A percentile compares a stretch with the other conserved stretches of the same genome.
Conservation (phyloP, 805 yeast species). For the Naumovozyma baii region DNA sequence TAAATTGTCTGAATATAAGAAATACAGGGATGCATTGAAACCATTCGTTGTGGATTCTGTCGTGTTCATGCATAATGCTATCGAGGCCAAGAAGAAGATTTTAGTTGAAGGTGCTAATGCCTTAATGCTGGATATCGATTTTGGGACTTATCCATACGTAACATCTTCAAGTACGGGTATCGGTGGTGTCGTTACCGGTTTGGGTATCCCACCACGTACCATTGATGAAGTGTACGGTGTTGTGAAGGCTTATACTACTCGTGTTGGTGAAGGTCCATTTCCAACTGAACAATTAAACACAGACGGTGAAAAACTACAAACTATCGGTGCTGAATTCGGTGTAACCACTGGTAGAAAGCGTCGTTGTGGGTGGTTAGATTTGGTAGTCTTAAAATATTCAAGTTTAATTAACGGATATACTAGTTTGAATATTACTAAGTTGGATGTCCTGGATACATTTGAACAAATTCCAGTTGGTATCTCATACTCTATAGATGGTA, state of each 20-base stretch:
- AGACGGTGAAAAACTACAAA: constrained; percentile 78
- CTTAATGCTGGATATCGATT: constrained; percentile 92
- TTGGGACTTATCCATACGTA: constrained; percentile 96
- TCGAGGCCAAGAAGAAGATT: constrained; percentile 70
- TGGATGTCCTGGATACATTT: constrained; percentile 88
- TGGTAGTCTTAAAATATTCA: constrained; percentile 88
- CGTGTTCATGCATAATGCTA: constrained; percentile 69
- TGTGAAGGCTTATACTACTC: constrained; percentile 95
- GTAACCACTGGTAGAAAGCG: constrained; percentile 98
- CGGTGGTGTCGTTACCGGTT: constrained; percentile 96
- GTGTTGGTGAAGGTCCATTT: constrained; percentile 99
- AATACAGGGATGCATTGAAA: constrained; percentile 59
- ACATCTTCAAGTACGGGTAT: constrained; percentile 93
- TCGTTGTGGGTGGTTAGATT: constrained; percentile 98
- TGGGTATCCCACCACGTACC: constrained; percentile 87
- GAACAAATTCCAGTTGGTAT: constrained; percentile 83
- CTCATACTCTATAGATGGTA: constrained; percentile 71
- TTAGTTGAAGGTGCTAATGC: constrained; percentile 98
- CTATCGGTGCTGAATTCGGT: constrained; percentile 91
- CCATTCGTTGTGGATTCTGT: constrained; percentile 95
- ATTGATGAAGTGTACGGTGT: constrained; percentile 85
- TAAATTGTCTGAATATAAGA: constrained; percentile 70
- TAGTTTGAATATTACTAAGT: constrained; percentile 83
- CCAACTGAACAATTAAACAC: constrained; percentile 92
- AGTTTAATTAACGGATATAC: constrained; percentile 92